phyloP scores from a whole-genome alignment of 2,329 filamentous ascomycete genomes.

The Colletotrichum viniferum region DNA sequence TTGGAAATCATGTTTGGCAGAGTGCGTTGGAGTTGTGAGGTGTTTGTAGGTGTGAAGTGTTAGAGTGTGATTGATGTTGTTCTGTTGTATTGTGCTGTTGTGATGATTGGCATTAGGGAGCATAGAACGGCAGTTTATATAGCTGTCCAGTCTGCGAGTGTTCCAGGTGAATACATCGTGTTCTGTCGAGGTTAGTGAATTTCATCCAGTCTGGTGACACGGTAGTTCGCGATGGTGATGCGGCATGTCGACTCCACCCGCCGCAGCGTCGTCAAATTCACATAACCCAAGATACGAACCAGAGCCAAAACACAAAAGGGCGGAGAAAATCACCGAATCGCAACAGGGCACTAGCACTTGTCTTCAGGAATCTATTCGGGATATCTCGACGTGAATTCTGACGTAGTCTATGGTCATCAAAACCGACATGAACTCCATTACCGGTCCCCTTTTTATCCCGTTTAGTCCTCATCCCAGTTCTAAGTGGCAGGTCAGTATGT shows the following conservation, averaged over 20 bases:
- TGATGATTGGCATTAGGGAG: neutral
- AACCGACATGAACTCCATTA: conserved; percentile 20
- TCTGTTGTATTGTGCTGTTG: neutral
- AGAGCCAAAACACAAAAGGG: neutral
- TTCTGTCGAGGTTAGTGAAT: neutral
- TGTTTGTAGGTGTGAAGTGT: neutral
- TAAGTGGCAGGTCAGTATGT: conserved; percentile 35
- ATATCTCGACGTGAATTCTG: conserved; percentile 23
- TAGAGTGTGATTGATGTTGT: neutral
- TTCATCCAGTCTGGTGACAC: neutral
- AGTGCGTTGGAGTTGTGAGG: neutral
- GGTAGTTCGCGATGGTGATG: neutral
- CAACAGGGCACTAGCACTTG: neutral
- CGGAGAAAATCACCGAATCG: neutral
- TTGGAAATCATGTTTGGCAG: neutral
- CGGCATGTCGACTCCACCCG: neutral
- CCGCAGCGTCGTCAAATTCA: neutral
- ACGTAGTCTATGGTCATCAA: conserved; percentile 21
- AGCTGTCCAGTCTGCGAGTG: neutral
- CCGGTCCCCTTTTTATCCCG: conserved; percentile 6
- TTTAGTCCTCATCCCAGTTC: conserved; percentile 70
- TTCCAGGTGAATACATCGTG: neutral
- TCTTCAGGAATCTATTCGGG: conserved; percentile 20
- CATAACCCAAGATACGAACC: neutral
- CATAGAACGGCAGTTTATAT: neutral